These are phyloP conservation scores for Phaseolus lunatus DNA, from an alignment of 306 rosid genomes.

Conservation along the genomic window DNA sequence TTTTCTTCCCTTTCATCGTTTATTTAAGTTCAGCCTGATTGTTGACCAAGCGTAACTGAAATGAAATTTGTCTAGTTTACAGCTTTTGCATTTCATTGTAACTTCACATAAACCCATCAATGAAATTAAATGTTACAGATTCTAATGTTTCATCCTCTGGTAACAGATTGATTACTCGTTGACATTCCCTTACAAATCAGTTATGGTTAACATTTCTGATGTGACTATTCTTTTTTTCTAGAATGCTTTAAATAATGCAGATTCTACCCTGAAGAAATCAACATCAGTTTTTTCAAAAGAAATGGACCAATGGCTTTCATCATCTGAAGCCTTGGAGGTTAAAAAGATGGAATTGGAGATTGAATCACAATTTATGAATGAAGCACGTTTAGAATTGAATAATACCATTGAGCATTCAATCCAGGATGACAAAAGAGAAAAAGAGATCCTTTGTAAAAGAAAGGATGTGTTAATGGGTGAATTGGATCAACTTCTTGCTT, in stretches of 20 bases:
- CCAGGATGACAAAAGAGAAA: constrained; percentile 71
- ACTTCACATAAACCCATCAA: neutral
- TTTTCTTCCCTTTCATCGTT: constrained; percentile 1
- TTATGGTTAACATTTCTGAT: constrained; percentile 35
- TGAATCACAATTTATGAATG: constrained; percentile 67
- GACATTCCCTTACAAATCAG: constrained; percentile 4
- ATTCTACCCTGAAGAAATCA: constrained; percentile 55
- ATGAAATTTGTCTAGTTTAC: neutral
- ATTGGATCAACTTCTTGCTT: constrained; percentile 67
- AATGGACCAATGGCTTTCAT: constrained; percentile 64
- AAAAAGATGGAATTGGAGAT: constrained; percentile 82
- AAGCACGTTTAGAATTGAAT: constrained; percentile 62
- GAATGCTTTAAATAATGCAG: constrained; percentile 73
- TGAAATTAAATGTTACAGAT: neutral
- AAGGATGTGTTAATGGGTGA: constrained; percentile 58
- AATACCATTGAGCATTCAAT: constrained; percentile 63
- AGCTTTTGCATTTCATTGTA: constrained; percentile 3
- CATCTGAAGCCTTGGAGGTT: constrained; percentile 72
- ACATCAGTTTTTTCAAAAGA: constrained; percentile 55
- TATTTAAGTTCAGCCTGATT: neutral
- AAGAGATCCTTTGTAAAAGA: constrained; percentile 63
- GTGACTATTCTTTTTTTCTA: constrained; percentile 38
- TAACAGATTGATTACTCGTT: neutral
- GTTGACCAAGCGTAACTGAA: neutral
- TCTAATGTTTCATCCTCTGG: neutral